Base-by-base conservation (phyloP, 441 rosid species). In the Croton setiger region DNA sequence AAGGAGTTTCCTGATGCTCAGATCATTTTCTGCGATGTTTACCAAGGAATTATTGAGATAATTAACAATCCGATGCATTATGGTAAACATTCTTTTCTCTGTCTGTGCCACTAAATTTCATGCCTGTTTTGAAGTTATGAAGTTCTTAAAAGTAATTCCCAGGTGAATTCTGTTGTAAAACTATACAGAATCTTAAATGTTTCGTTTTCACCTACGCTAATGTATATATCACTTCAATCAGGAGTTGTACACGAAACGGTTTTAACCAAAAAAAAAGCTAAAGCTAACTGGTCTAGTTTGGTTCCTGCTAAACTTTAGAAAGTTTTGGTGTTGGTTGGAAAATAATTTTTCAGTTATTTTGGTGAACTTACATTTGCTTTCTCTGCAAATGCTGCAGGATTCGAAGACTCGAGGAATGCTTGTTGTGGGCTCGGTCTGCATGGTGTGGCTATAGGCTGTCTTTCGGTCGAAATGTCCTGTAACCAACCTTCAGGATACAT, bases 371-470 rank as follows among this genome's bases (percentile, higher is more conserved):
- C n/a, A 57, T 8, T 27, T 33, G 64, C n/a, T 15, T 20, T 69
- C 2, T 21, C 33, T 68, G 59, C 43, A 45, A 41, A 20, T 62
- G 68, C 31, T 64, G 48, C 80, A 87, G 90, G 90, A 36, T 84
- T 85, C 49, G 65, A 74, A 41, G 88, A 84, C 60, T 63, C 73
- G 1, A 61, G 61, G 63, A 72, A 41, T 37, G 83, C 90, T 0
- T 88, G 93, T 73, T 88, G 93, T 35, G 88, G 93, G 45, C 66
- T 84, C 4, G 90, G 90, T 17, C 52, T 36, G 55, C 74, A 72
- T 5, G 85, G 86, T 1, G 83, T 73, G 11, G 65, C 63, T 52
- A 66, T 88, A 0, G 88, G 93, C 43, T 88, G 90, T 73, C 78
- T 86, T 20, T 80, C 88, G 1, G 59, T 13, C n/a, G 86, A 79